Evolutionary conservation across 352 stramenopile genomes (phyloP), one percentile per base, ranked within the genome.

Genomic region (Phytophthora multivora): DNA sequence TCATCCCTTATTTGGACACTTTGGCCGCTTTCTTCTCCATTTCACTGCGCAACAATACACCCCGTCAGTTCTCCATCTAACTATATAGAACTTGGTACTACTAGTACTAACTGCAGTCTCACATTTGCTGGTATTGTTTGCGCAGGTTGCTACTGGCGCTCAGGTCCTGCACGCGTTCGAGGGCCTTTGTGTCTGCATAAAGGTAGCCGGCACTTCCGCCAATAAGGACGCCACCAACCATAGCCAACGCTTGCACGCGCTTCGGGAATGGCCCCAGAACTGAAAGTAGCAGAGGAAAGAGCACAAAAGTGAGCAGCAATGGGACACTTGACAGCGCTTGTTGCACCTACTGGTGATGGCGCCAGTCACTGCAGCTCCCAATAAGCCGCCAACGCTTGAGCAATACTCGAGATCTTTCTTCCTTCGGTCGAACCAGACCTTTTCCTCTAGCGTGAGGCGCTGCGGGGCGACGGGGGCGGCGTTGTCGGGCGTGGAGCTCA

Each of bases 41-140:
- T 33, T 83, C 52, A 60, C 82, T 91, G 40, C 13, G 57, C 3
- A 31, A 1, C 8, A 26, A 31, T 16, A 35, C 13, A 23, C 26
- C 21, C 3, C 60, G 28, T 53, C 21, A 53, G 45, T 15, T 56
- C 13, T 23, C 15, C 31, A 33, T 33, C 28, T 30, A 10, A 10
- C 23, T 19, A 0, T 42, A n/a, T n/a, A n/a, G n/a, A 4, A 12
- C 16, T 7, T 48, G 3, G n/a, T 19, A 41, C 5, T 35, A 25
- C 3, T 19, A 41, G 2, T 35, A 25, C 3, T 36, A 9, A 18
- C 45, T 47, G 7, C 7, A 35, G 19, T 71, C 75, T 51, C 50
- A 92, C 83, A 92, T 73, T 55, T 94, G 83, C 64, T 90, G 82
- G 70, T 89, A 86, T 45, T 94, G 76, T 55, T 94, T 92, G 65